Conservation (phyloP, 495 filamentous ascomycete species). For the Hypoxylon rickii region DNA sequence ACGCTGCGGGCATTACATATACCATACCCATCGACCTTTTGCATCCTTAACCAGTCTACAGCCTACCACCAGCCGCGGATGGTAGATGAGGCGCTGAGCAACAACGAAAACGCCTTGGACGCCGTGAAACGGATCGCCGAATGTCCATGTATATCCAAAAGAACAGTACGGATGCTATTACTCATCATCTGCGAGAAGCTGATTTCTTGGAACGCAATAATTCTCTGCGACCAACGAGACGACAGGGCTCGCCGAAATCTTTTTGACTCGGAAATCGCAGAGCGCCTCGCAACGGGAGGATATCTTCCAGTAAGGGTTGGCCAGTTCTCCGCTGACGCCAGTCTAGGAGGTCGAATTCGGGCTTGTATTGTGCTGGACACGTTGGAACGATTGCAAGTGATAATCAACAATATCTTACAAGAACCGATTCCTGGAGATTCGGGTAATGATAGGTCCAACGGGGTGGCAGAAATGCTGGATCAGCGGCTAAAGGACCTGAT, state of each 20-base stretch:
- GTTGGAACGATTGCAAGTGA: background rate
- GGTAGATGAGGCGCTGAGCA: background rate
- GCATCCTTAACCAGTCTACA: background rate
- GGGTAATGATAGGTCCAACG: background rate
- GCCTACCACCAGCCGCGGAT: background rate
- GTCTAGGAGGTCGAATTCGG: background rate
- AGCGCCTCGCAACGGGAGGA: background rate
- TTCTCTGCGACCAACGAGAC: background rate
- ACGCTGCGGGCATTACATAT: background rate
- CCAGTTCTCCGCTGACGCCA: background rate
- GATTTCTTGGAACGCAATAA: background rate
- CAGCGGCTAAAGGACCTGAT: background rate
- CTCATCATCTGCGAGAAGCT: constrained; percentile 1
- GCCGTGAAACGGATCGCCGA: background rate
- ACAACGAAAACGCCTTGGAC: background rate
- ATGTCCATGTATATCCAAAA: background rate
- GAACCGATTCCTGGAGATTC: background rate
- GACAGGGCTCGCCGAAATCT: background rate
- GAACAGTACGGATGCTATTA: background rate
- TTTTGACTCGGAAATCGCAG: background rate
- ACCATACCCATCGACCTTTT: background rate
- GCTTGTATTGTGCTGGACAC: background rate
- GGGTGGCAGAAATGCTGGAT: background rate
- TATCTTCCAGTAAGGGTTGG: background rate
- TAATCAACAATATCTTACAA: background rate